These are phyloP conservation scores for Microsporum audouinii DNA, from an alignment of 2,329 filamentous ascomycete genomes.

Conservation along the genomic window DNA sequence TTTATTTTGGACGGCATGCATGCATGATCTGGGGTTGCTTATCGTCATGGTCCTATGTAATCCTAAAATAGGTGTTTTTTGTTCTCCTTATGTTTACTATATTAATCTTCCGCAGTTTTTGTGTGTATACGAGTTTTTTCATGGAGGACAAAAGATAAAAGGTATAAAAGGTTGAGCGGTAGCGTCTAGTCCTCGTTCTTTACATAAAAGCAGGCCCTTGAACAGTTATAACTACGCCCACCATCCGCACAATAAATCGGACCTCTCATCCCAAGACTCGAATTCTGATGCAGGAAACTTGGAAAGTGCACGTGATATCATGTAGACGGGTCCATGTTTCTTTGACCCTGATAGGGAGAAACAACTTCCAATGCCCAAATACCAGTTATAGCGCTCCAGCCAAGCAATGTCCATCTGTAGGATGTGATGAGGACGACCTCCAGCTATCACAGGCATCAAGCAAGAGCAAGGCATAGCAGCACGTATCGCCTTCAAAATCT, in stretches of 20 bases:
- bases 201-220: background rate
- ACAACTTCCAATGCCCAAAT: background rate
- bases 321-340: too few species aligned
- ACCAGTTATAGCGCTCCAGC: background rate
- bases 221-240: background rate
- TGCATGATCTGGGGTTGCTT: slow-evolving; percentile 14
- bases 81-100: background rate
- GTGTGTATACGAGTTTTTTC: background rate
- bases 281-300: background rate
- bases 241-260: background rate
- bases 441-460: background rate
- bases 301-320: too few species aligned
- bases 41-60: slow-evolving; percentile 9
- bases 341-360: too few species aligned
- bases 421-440: background rate
- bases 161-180: background rate
- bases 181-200: background rate
- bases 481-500: background rate
- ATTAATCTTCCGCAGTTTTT: background rate
- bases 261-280: background rate
- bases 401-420: background rate
- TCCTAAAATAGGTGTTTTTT: slow-evolving; percentile 7
- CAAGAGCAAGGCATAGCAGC: background rate
- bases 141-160: background rate
- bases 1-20: slow-evolving; percentile 13